phyloP scores from a whole-genome alignment of 1,284 basidiomycete species.

The Quambalaria eucalypti region DNA sequence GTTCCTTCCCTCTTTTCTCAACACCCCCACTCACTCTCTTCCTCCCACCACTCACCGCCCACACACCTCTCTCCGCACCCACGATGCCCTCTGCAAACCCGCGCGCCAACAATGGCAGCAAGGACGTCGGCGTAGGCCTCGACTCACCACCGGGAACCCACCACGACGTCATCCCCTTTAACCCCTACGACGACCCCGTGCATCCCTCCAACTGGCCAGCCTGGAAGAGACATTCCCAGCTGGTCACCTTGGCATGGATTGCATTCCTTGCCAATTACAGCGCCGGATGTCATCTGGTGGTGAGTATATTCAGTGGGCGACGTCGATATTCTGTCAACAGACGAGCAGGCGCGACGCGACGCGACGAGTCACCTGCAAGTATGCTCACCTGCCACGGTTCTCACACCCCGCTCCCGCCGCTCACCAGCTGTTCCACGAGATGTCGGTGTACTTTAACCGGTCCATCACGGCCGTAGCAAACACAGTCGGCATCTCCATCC shows the following conservation, averaged over 20 bases:
- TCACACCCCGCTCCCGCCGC: background rate
- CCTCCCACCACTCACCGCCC: no score
- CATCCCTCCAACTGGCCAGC: slow-evolving; percentile 1
- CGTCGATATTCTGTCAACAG: background rate
- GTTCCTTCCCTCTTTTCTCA: no score
- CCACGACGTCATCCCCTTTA: slow-evolving; percentile 6
- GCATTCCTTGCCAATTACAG: background rate
- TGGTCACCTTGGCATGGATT: background rate
- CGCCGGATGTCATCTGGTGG: background rate
- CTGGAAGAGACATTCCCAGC: background rate
- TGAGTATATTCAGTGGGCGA: background rate
- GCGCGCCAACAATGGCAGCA: no score
- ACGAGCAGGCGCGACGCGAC: background rate
- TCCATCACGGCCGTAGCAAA: slow-evolving; percentile 40
- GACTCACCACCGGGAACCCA: no score
- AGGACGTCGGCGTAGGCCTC: no score
- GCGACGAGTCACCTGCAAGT: background rate
- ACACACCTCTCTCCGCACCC: no score
- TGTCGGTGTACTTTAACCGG: slow-evolving; percentile 27
- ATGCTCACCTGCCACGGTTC: background rate
- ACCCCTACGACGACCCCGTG: background rate
- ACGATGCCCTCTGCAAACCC: no score
- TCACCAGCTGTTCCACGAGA: slow-evolving; percentile 15
- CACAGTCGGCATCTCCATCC: slow-evolving; percentile 46
- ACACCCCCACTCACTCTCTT: no score